Percentiles rank a stretch among this genome's conserved stretches.
Evolutionary conservation across 2,329 filamentous ascomycete species (phyloP).

Genomic region (Cytospora piceicola): DNA sequence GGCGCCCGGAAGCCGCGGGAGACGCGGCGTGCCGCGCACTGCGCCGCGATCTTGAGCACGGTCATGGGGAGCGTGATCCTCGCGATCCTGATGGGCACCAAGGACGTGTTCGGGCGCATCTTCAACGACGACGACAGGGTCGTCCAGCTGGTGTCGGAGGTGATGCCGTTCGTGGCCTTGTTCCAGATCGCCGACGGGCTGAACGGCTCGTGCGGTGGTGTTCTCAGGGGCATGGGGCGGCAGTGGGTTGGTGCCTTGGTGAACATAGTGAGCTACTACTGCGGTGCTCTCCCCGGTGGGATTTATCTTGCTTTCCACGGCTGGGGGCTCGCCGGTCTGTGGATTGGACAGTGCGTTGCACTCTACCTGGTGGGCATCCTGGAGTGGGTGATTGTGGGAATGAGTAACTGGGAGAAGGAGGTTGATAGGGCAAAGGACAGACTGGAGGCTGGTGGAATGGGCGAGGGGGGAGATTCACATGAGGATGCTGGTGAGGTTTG

Average conservation of each 20-base stretch:
- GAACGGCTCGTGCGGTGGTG: conserved; percentile 83
- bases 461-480: background rate
- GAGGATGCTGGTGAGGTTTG: conserved; percentile 8
- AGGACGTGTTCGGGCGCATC: conserved; percentile 73
- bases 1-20: conserved; percentile 68
- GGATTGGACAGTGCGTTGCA: conserved; percentile 82
- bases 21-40: conserved; percentile 73
- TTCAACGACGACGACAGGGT: conserved; percentile 81
- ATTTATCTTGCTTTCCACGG: conserved; percentile 86
- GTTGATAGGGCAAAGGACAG: conserved; percentile 72
- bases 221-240: conserved; percentile 79
- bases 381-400: conserved; percentile 79
- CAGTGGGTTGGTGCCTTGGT: conserved; percentile 85
- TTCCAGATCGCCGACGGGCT: conserved; percentile 91
- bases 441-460: conserved; percentile 57
- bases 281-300: conserved; percentile 77
- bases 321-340: conserved; percentile 79
- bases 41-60: conserved; percentile 73
- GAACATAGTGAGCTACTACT: conserved; percentile 83
- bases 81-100: conserved; percentile 69
- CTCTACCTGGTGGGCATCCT: conserved; percentile 77
- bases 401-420: conserved; percentile 77
- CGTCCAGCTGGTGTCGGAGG: conserved; percentile 70
- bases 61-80: conserved; percentile 70
- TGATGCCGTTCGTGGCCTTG: conserved; percentile 84